Conservation (phyloP, 108 stramenopile species). For the Nitzschia inconspicua region DNA sequence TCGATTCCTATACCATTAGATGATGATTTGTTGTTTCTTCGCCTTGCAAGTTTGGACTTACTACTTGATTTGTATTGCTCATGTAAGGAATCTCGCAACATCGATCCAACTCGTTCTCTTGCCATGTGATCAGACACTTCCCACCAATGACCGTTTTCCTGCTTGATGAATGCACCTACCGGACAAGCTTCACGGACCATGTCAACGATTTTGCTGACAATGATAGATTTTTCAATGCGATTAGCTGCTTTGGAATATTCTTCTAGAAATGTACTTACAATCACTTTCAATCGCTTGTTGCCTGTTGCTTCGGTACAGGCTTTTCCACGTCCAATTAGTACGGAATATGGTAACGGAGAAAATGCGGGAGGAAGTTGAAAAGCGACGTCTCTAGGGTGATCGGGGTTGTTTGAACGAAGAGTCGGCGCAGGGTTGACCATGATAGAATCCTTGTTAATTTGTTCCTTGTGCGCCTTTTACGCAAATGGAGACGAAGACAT, state of each 20-base stretch:
- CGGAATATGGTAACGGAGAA: conserved; percentile 1
- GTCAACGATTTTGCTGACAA: conserved; percentile 12
- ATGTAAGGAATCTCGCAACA: conserved; percentile 15
- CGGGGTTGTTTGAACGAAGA: too few relatives aligned
- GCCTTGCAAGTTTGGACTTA: conserved; percentile 24
- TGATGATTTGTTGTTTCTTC: too few relatives aligned
- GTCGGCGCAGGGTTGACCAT: too few relatives aligned
- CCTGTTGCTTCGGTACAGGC: conserved; percentile 6
- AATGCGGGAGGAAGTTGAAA: conserved; percentile 3
- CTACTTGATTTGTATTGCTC: conserved; percentile 20
- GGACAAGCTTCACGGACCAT: conserved; percentile 12
- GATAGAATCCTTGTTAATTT: too few relatives aligned
- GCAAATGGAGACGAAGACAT: too few relatives aligned
- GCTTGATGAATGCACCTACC: conserved; percentile 21
- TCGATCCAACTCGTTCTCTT: conserved; percentile 15
- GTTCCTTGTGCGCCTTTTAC: too few relatives aligned
- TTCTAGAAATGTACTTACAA: conserved; percentile 5
- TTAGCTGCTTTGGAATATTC: conserved; percentile 1
- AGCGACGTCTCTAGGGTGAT: not conserved
- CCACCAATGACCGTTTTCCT: conserved; percentile 21
- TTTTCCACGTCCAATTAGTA: conserved; percentile 13
- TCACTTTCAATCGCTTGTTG: conserved; percentile 5
- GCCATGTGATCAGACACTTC: conserved; percentile 13
- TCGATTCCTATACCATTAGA: too few relatives aligned
- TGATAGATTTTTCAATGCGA: conserved; percentile 3